Conservation (phyloP, 1,284 basidiomycete species). For the Leccinum insolens region DNA sequence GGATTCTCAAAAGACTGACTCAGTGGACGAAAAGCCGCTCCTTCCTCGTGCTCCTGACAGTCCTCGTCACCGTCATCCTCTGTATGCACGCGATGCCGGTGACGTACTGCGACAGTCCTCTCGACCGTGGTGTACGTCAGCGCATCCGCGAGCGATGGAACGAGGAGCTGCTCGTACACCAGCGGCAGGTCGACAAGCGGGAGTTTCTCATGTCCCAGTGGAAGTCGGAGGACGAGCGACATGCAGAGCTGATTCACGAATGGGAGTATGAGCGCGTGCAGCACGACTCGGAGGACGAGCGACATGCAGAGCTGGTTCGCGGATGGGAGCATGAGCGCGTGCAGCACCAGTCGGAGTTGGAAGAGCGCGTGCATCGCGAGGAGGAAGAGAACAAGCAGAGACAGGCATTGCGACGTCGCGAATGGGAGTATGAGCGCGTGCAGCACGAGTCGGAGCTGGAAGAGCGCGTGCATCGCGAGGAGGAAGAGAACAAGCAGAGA, state of each 20-base stretch:
- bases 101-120: neutral
- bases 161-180: neutral
- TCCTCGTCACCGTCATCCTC: neutral
- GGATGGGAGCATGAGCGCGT: neutral
- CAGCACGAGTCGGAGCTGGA: neutral
- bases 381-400: neutral
- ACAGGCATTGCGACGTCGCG: neutral
- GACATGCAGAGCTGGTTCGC: neutral
- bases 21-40: neutral
- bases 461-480: neutral
- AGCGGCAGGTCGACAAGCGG: neutral
- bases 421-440: neutral
- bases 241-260: neutral
- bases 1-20: neutral
- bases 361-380: neutral
- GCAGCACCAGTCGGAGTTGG: neutral
- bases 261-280: neutral
- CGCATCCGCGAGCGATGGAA: neutral
- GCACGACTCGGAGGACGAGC: neutral
- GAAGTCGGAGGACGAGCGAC: neutral
- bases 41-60: neutral
- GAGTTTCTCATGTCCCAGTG: accelerated
- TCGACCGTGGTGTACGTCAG: neutral
- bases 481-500: neutral
- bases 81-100: neutral